Conservation (phyloP, 345 rosid species). For the Luvunga scandens region DNA sequence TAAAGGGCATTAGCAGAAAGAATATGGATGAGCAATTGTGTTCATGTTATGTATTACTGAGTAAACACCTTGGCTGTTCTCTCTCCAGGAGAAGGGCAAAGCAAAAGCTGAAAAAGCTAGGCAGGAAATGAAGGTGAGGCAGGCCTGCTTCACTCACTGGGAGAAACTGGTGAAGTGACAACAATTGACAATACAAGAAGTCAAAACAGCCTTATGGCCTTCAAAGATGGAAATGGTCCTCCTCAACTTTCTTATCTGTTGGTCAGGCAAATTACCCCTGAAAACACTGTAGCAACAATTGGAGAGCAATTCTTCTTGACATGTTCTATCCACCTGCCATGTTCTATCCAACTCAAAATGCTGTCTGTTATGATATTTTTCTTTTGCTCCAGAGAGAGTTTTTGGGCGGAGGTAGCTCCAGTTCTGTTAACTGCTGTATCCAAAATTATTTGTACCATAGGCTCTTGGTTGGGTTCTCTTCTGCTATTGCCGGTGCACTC, state of each 20-base stretch:
- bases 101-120: conserved; percentile 31
- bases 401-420: background rate
- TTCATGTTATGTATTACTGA: background rate
- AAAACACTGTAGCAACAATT: background rate
- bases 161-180: background rate
- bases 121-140: conserved; percentile 21
- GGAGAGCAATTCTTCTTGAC: background rate
- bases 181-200: background rate
- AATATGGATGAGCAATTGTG: background rate
- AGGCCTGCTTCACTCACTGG: background rate
- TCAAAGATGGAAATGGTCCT: background rate
- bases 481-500: background rate
- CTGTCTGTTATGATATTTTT: background rate
- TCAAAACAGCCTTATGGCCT: background rate
- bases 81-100: conserved; percentile 34
- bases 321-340: background rate
- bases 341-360: background rate
- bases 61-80: background rate
- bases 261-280: background rate
- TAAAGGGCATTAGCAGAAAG: background rate
- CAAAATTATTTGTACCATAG: background rate
- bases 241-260: background rate
- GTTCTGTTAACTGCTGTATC: background rate
- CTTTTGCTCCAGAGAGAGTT: background rate
- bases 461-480: background rate